These are phyloP conservation scores for Agaricales sp. DNA, from an alignment of 1,284 basidiomycete species.

Conservation along the genomic window DNA sequence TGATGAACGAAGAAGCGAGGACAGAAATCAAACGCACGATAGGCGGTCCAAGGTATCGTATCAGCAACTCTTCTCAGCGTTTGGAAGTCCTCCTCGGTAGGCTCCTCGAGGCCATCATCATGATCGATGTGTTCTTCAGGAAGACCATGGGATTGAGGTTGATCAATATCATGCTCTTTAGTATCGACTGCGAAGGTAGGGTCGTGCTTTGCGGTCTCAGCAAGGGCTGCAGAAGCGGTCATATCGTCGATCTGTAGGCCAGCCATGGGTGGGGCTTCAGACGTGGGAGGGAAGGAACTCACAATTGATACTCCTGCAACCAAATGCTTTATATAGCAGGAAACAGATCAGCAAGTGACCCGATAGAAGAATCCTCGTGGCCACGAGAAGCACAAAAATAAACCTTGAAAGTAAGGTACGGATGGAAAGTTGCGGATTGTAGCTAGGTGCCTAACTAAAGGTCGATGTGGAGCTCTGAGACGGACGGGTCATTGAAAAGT, in stretches of 20 bases:
- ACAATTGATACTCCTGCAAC: too few species aligned
- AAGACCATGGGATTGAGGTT: not conserved
- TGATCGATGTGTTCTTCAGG: slow-evolving; percentile 29
- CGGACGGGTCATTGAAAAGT: too few species aligned
- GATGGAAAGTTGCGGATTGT: too few species aligned
- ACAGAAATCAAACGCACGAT: slow-evolving; percentile 31
- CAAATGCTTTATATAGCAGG: too few species aligned
- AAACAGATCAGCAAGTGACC: too few species aligned
- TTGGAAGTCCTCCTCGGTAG: slow-evolving; percentile 56
- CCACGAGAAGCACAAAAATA: too few species aligned
- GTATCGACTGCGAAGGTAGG: not conserved
- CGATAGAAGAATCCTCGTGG: too few species aligned
- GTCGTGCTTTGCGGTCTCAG: not conserved
- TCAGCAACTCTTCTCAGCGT: slow-evolving; percentile 58
- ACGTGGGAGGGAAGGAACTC: not conserved
- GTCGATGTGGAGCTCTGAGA: too few species aligned
- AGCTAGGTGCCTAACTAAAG: too few species aligned
- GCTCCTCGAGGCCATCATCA: slow-evolving; percentile 51
- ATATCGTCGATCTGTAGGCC: not conserved
- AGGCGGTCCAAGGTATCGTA: slow-evolving; percentile 53
- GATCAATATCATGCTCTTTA: not conserved
- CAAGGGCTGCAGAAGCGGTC: slow-evolving; percentile 4
- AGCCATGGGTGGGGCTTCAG: not conserved
- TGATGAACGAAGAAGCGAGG: slow-evolving; percentile 10
- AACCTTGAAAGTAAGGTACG: too few species aligned